Percentiles rank a stretch among this genome's conserved stretches.
Conservation (phyloP, 768 basidiomycete genomes). For the Lactarius indigo region DNA sequence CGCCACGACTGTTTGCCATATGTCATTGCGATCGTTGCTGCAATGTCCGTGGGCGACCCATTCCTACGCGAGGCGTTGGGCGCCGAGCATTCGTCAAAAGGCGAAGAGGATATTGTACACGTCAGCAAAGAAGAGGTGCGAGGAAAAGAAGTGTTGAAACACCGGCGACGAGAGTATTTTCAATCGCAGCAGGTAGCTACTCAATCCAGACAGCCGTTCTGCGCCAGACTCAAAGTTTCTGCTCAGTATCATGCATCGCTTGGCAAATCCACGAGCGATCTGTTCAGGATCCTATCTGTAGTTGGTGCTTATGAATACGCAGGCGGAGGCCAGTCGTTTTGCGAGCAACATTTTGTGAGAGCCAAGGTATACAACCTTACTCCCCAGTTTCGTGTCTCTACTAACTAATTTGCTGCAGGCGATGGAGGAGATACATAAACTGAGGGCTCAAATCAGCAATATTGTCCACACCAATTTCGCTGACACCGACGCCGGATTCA, state of each 20-base stretch:
- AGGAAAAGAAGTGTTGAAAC: conserved; percentile 55
- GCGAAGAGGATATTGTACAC: conserved; percentile 40
- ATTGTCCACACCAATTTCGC: conserved; percentile 83
- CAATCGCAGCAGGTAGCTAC: conserved; percentile 65
- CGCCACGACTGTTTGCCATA: conserved; percentile 93
- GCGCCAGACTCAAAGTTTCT: not conserved
- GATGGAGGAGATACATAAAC: conserved; percentile 98
- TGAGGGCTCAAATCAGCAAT: conserved; percentile 81
- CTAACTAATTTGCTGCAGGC: conserved; percentile 47
- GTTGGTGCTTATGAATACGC: conserved; percentile 95
- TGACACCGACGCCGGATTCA: conserved; percentile 54
- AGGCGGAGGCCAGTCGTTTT: conserved; percentile 77
- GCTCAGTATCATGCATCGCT: conserved; percentile 71
- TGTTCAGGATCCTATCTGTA: conserved; percentile 87
- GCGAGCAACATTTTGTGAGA: conserved; percentile 84
- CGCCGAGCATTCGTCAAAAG: conserved; percentile 40
- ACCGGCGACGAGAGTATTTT: conserved; percentile 75
- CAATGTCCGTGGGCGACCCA: conserved; percentile 91
- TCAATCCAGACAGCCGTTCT: conserved; percentile 23
- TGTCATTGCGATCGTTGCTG: conserved; percentile 86
- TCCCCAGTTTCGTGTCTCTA: not conserved
- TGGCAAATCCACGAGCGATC: conserved; percentile 77
- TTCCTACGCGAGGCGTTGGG: conserved; percentile 77
- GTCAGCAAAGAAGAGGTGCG: conserved; percentile 45
- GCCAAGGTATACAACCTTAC: conserved; percentile 57